Percentiles rank a stretch among this genome's conserved stretches.
Conservation (phyloP, 192 early-diverging fungal species). For the Polychytrium aggregatum region DNA sequence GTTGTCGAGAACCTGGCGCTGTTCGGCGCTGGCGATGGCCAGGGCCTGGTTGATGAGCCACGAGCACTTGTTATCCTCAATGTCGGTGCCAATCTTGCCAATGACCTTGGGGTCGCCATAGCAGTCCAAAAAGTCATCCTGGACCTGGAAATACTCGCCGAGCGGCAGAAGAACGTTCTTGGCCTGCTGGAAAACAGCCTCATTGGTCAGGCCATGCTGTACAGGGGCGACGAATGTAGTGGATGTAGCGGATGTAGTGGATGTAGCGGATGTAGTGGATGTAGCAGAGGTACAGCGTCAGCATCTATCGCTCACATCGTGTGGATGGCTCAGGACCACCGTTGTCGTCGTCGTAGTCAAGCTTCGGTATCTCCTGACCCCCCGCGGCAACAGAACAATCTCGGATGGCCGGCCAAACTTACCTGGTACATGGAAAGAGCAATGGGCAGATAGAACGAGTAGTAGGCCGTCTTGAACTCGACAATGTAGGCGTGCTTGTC, state of each 20-base stretch:
- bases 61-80: slow-evolving; percentile 99
- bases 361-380: too few relatives aligned
- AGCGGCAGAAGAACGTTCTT: slow-evolving; percentile 80
- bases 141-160: slow-evolving; percentile 98
- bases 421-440: slow-evolving; percentile 87
- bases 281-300: too few relatives aligned
- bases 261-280: too few relatives aligned
- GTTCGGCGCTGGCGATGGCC: slow-evolving; percentile 59
- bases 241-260: too few relatives aligned
- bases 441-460: slow-evolving; percentile 98
- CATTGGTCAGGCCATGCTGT: slow-evolving; percentile 72
- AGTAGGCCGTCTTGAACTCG: slow-evolving; percentile 96
- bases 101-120: slow-evolving; percentile 77
- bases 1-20: slow-evolving; percentile 71
- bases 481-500: slow-evolving; percentile 81
- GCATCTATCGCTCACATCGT: too few relatives aligned
- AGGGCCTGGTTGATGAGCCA: slow-evolving; percentile 96
- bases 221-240: too few relatives aligned
- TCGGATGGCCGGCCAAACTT: too few relatives aligned
- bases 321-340: too few relatives aligned
- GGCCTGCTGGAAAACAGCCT: slow-evolving; percentile 69
- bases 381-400: too few relatives aligned
- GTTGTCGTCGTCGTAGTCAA: too few relatives aligned
- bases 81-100: slow-evolving; percentile 99
- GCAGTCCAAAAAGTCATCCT: slow-evolving; percentile 98